Evolutionary conservation across 352 stramenopile species (phyloP).

Genomic region (Phytophthora foliorum): DNA sequence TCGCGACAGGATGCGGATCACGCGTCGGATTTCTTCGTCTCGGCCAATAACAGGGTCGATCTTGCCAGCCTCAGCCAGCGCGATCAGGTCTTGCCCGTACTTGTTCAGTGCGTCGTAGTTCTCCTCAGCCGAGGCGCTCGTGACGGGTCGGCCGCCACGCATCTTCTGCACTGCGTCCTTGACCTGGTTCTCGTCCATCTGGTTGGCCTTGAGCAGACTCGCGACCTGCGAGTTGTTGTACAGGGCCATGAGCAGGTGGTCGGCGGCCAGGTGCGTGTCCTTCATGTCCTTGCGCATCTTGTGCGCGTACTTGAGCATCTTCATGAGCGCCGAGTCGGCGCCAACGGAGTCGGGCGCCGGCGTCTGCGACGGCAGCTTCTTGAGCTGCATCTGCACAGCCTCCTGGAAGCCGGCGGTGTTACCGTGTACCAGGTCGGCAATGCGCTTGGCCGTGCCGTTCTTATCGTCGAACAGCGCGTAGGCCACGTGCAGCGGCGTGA

Average conservation of each 20-base stretch:
- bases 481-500: conserved; percentile 80
- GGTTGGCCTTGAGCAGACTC: conserved; percentile 69
- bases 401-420: conserved; percentile 59
- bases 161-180: conserved; percentile 72
- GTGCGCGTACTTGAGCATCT: conserved; percentile 85
- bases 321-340: conserved; percentile 72
- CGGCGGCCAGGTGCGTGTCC: conserved; percentile 80
- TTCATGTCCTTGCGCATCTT: conserved; percentile 87
- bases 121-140: conserved; percentile 87
- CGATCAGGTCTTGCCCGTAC: conserved; percentile 96
- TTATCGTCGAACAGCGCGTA: conserved; percentile 75
- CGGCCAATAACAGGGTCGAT: conserved; percentile 98
- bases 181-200: conserved; percentile 71
- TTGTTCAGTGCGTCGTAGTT: conserved; percentile 95
- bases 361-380: conserved; percentile 77
- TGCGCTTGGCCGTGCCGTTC: conserved; percentile 59
- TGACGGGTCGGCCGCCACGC: conserved; percentile 74
- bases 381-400: conserved; percentile 61
- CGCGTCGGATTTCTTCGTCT: conserved; percentile 97
- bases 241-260: conserved; percentile 81
- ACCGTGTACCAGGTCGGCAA: conserved; percentile 63
- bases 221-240: conserved; percentile 69
- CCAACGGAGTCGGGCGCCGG: conserved; percentile 73
- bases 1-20: conserved; percentile 96
- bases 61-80: conserved; percentile 94